Base-by-base conservation (phyloP, 2,329 filamentous ascomycete species). In the Chrysoporthe cubensis region DNA sequence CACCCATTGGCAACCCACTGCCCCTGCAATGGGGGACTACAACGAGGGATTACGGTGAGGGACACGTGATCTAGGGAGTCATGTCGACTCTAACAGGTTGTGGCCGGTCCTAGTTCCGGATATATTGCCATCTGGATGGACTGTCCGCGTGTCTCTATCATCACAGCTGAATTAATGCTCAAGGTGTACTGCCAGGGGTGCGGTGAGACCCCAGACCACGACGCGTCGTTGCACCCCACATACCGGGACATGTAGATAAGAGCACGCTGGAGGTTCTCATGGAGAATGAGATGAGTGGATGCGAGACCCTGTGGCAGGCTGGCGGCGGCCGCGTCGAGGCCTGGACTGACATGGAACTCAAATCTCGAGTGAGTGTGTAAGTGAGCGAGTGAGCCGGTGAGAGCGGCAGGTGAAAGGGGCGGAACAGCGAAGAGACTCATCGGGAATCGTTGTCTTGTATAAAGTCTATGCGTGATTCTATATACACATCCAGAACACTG, bases 1-100 rank as follows among this genome's bases (percentile, higher is more conserved):
- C 96, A 0, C 96, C 96, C 1, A 90, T 98, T 76, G 97, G 97
- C 83, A 98, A 98, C 83, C 83, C 96, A 96, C 84, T 97, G 94
- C 82, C 93, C 98, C 75, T 97, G 97, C 83, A 91, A 97, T 77
- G 87, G 91, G 18, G 43, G 44, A 8, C 44, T n/a, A 50, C 11
- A 21, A 40, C 9, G 18, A 66, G 87, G 88, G 75, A 87, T 95
- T 69, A 94, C 91, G 54, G 91, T 96, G 76, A 96, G 96, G 92
- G 90, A 26, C 90, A 66, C n/a, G 67, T 65, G 21, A 26, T 6
- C 37, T 13, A 16, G 21, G 37, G 52, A 61, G 64, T 54, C 64
- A 40, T 61, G 43, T 60, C 48, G 57, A 48, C 56, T 67, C 59
- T 44, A 62, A 9, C 71, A 89, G 91, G 94, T 97, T 74, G 94